phyloP scores from a whole-genome alignment of 768 basidiomycete species.

The Gautieria morchelliformis region DNA sequence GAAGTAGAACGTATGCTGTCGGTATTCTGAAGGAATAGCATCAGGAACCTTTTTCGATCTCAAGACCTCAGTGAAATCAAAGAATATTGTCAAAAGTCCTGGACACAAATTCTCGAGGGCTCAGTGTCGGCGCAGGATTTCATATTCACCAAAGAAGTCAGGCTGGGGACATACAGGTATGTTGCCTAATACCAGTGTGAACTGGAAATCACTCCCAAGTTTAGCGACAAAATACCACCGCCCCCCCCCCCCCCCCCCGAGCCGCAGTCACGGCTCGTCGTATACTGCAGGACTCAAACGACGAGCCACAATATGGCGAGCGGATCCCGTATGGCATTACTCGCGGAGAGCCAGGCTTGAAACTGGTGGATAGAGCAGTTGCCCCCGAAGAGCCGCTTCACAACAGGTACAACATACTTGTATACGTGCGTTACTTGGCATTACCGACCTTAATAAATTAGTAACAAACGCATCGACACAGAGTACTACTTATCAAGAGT shows the following conservation, averaged over 20 bases:
- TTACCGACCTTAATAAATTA: conserved; percentile 17
- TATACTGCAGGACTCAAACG: conserved; percentile 62
- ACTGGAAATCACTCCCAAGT: neutral
- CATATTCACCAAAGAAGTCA: conserved; percentile 90
- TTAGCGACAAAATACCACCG: conserved; percentile 73
- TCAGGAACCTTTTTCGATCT: conserved; percentile 80
- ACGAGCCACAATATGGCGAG: conserved; percentile 88
- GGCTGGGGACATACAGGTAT: conserved; percentile 87
- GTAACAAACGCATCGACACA: conserved; percentile 71
- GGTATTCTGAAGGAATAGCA: neutral
- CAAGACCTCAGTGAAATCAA: conserved; percentile 88
- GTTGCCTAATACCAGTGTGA: neutral
- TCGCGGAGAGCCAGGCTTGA: conserved; percentile 47
- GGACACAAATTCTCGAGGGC: conserved; percentile 76
- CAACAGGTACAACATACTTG: conserved; percentile 38
- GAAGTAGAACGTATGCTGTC: neutral
- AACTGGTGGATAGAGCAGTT: conserved; percentile 67
- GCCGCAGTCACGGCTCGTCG: conserved; percentile 75
- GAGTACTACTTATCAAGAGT: conserved; percentile 81
- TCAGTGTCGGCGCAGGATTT: conserved; percentile 85
- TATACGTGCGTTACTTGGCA: neutral
- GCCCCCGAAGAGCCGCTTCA: conserved; percentile 62
- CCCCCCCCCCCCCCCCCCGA: too few relatives aligned
- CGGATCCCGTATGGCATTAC: conserved; percentile 86
- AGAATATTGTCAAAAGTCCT: conserved; percentile 74